These are phyloP conservation scores for carrot (Daucus carota) DNA, from an alignment of 129 eudicot genomes.

Conservation along the genomic window DH1_v3.0 NC_030383.2:54026501-54027000, in stretches of 20 bases:
- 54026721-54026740: slow-evolving; percentile 38
- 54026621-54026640: slow-evolving; percentile 42
- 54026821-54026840: slow-evolving; percentile 51
- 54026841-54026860: slow-evolving; percentile 78
- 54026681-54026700: slow-evolving; percentile 63
- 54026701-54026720: slow-evolving; percentile 36
- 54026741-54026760: slow-evolving; percentile 37
- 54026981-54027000: slow-evolving; percentile 41
- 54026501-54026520: slow-evolving; percentile 79
- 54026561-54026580: slow-evolving; percentile 42
- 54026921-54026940: slow-evolving; percentile 46
- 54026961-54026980: slow-evolving; percentile 89
- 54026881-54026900: slow-evolving; percentile 44
- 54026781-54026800: slow-evolving; percentile 62
- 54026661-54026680: slow-evolving; percentile 56
- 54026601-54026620: slow-evolving; percentile 48
- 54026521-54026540: slow-evolving; percentile 75
- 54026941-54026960: slow-evolving; percentile 41
- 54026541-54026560: slow-evolving; percentile 80
- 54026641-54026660: slow-evolving; percentile 38
- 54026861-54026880: slow-evolving; percentile 61
- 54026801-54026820: slow-evolving; percentile 61
- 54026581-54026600: slow-evolving; percentile 44
- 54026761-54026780: slow-evolving; percentile 49
- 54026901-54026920: slow-evolving; percentile 74